Evolutionary conservation across 2,329 filamentous ascomycete genomes (phyloP).

Genomic region (Hawksworthiomyces lignivorus): DNA sequence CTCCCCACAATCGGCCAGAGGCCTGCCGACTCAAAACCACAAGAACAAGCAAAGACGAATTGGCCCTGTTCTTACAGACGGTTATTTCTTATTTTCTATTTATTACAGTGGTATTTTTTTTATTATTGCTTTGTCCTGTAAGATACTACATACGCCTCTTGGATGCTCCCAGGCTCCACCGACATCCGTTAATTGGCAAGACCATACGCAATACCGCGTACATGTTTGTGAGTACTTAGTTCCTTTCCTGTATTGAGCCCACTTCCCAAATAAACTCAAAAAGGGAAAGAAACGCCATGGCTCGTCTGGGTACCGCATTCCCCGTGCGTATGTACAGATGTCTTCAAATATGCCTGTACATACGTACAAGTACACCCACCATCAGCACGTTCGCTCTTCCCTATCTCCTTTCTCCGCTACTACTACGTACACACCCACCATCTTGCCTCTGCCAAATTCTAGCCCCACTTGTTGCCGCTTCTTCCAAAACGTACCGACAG

Average conservation of each 20-base stretch:
- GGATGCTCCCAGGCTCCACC: constrained; percentile 1
- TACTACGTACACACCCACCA: constrained; percentile 4
- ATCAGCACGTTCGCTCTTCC: neutral
- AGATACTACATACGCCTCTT: no score
- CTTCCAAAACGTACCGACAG: constrained; percentile 5
- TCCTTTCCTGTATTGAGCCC: no score
- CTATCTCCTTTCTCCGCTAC: neutral
- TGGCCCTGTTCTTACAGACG: no score
- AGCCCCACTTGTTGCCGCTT: constrained; percentile 10
- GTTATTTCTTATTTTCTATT: neutral
- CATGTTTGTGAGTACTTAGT: no score
- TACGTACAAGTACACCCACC: no score
- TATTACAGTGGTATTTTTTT: neutral
- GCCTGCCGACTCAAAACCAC: constrained; percentile 3
- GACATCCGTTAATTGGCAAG: neutral
- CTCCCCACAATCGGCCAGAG: constrained; percentile 1
- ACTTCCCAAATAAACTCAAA: constrained; percentile 1
- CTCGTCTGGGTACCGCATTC: no score
- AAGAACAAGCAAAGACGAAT: no score
- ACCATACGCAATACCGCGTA: neutral
- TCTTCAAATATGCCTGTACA: no score
- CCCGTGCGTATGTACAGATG: no score
- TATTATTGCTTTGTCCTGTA: no score
- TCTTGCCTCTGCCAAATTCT: constrained; percentile 1
- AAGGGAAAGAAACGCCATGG: no score